These are phyloP conservation scores for Symbiodinium natans DNA, from an alignment of 73 alveolate species.

Conservation along the genomic window DNA sequence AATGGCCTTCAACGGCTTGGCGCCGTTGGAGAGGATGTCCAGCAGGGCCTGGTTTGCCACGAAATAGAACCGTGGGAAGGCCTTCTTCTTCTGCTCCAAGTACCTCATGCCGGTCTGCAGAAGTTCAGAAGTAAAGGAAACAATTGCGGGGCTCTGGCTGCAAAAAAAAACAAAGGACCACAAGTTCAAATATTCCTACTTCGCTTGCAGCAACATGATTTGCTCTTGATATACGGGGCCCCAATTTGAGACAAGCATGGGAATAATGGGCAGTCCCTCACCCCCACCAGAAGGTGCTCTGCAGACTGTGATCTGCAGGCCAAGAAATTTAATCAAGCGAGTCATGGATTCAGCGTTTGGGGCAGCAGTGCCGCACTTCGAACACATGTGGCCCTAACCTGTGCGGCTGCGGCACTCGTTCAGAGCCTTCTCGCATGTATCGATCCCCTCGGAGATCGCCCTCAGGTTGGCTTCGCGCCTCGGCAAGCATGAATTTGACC, in stretches of 20 bases:
- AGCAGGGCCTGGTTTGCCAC: conserved; percentile 99
- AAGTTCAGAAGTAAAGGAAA: not conserved
- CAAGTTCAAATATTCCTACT: too few species aligned
- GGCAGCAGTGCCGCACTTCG: too few species aligned
- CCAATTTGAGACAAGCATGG: too few species aligned
- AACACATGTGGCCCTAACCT: too few species aligned
- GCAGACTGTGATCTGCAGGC: too few species aligned
- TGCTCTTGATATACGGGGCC: too few species aligned
- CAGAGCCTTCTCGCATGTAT: conserved; percentile 99
- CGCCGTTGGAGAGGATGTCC: conserved; percentile 99
- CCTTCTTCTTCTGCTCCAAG: conserved; percentile 94
- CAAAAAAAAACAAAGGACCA: not conserved
- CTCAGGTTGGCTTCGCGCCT: conserved; percentile 92
- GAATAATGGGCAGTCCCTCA: too few species aligned
- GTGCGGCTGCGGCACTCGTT: conserved; percentile 95
- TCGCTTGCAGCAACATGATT: not conserved
- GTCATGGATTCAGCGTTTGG: too few species aligned
- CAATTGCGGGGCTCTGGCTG: not conserved
- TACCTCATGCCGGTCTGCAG: not conserved
- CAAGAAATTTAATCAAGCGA: too few species aligned
- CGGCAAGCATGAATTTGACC: not conserved
- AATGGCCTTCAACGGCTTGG: conserved; percentile 98
- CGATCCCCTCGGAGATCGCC: conserved; percentile 98
- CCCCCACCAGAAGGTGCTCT: too few species aligned
- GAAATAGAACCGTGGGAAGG: conserved; percentile 99